Evolutionary conservation across 2,329 filamentous ascomycete species (phyloP).

Genomic region (Exophiala sp.): DNA sequence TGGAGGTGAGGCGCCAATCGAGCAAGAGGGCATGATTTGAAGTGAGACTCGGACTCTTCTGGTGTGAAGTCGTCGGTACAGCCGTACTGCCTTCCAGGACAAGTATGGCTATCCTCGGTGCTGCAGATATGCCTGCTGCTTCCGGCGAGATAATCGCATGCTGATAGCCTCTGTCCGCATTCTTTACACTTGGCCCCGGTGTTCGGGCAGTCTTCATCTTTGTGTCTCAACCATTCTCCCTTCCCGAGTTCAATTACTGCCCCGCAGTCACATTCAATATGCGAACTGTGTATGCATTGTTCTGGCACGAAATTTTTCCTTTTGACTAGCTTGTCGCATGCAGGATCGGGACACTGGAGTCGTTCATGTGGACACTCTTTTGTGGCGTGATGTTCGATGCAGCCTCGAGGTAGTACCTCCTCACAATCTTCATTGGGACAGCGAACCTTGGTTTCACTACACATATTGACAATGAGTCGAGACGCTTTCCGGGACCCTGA

Average conservation of each 20-base stretch:
- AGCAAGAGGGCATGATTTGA: slow-evolving; percentile 47
- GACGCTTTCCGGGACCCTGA: slow-evolving; percentile 43
- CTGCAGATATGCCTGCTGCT: slow-evolving; percentile 24
- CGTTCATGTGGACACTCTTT: slow-evolving; percentile 54
- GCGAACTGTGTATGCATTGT: slow-evolving; percentile 27
- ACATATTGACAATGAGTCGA: slow-evolving; percentile 54
- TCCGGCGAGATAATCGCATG: slow-evolving; percentile 20
- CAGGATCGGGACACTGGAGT: slow-evolving; percentile 47
- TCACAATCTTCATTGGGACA: slow-evolving; percentile 56
- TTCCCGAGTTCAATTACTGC: slow-evolving; percentile 25
- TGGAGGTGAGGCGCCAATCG: slow-evolving; percentile 42
- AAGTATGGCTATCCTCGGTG: slow-evolving; percentile 28
- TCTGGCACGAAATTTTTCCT: slow-evolving; percentile 46
- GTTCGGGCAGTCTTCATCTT: slow-evolving; percentile 27
- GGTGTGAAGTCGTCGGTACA: slow-evolving; percentile 38
- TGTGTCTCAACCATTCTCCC: slow-evolving; percentile 28
- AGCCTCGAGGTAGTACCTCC: slow-evolving; percentile 49
- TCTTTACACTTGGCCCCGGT: slow-evolving; percentile 18
- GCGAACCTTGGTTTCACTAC: slow-evolving; percentile 55
- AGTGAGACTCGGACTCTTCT: slow-evolving; percentile 39
- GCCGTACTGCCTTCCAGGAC: slow-evolving; percentile 35
- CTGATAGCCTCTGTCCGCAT: slow-evolving; percentile 21
- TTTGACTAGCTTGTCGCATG: slow-evolving; percentile 49
- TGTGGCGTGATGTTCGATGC: slow-evolving; percentile 54
- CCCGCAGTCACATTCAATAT: slow-evolving; percentile 29